These are phyloP conservation scores for Alternaria rosae DNA, from an alignment of 2,329 filamentous ascomycete species.

Conservation along the genomic window DNA sequence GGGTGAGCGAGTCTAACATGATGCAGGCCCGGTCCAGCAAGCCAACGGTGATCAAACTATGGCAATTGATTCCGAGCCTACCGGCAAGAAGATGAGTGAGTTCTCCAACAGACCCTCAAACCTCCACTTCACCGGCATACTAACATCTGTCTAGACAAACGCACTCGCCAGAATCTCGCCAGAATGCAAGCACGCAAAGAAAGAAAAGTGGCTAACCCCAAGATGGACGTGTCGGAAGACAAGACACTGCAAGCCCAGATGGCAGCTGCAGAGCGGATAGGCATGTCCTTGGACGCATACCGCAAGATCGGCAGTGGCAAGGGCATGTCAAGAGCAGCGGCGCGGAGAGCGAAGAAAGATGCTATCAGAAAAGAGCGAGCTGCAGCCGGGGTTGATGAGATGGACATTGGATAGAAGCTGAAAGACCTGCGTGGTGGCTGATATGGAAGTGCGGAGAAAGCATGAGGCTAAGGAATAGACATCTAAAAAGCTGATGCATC, in stretches of 20 bases:
- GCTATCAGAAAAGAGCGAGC: slow-evolving; percentile 1
- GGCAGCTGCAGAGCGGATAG: slow-evolving; percentile 24
- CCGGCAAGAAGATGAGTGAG: slow-evolving; percentile 31
- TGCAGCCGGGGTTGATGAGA: slow-evolving; percentile 8
- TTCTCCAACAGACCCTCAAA: not conserved
- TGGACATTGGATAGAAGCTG: slow-evolving; percentile 15
- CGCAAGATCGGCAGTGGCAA: slow-evolving; percentile 11
- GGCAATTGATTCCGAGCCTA: slow-evolving; percentile 13
- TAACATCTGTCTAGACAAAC: slow-evolving; percentile 19
- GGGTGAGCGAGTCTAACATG: not conserved
- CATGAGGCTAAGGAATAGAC: not conserved
- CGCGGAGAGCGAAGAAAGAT: slow-evolving; percentile 10
- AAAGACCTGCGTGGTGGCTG: not conserved
- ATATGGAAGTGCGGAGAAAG: not conserved
- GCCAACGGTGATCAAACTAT: slow-evolving; percentile 18
- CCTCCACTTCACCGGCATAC: not conserved
- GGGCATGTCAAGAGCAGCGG: slow-evolving; percentile 5
- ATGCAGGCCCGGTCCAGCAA: slow-evolving; percentile 3
- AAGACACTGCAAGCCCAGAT: slow-evolving; percentile 17
- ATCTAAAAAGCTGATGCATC: not conserved
- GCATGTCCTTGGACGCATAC: slow-evolving; percentile 21
- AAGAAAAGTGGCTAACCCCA: slow-evolving; percentile 7
- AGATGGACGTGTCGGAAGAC: slow-evolving; percentile 11
- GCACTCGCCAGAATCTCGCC: slow-evolving; percentile 29
- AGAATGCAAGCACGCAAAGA: slow-evolving; percentile 26